Base-by-base conservation (phyloP, 352 stramenopile species). In the Phytophthora vignae region DNA sequence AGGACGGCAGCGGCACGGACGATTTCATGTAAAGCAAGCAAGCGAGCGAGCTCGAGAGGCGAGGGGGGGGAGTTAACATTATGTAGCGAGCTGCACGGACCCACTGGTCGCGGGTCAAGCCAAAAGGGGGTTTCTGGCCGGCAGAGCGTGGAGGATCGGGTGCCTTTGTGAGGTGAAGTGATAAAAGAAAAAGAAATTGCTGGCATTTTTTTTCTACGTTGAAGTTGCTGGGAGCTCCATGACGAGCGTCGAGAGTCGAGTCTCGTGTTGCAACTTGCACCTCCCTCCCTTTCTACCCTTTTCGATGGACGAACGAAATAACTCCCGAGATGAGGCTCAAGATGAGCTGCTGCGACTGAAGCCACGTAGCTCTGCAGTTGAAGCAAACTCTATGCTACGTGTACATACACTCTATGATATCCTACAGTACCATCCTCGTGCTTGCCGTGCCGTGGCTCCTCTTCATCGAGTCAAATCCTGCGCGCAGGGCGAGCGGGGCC, bases 21-120 rank as follows among this genome's bases (percentile, higher is more conserved):
- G 87, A 92, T 62, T 94, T 93, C 69, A 94, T 94, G 87, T 94
- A 54, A 74, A 84, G 77, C 33, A 40, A 74, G 46, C 31, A 17
- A 74, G 67, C 33, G 46, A 74, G 46, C 31, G 21, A 75, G 67
- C 44, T 55, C 44, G 27, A 59, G 11, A 9, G 46, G 19, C 29
- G 33, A 38, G 15, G 33, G 27, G 42, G 31, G 36, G 33, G 44
- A 62, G 74, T 52, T 69, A 74, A 74, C 25, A 79, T 76, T 79
- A 77, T 77, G 71, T 74, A 74, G 62, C 71, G 64, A 59, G 38
- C 59, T 55, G 42, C 36, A 60, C 59, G 53, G 49, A 60, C 68
- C 62, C 25, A 29, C 17, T 58, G 55, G 22, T 60, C 14, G 59
- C 25, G 9, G 58, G 55, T 22, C 38, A 61, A 38, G 31, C 31